Conservation (phyloP, 129 eudicot genomes). For the Artemisia annua region DNA sequence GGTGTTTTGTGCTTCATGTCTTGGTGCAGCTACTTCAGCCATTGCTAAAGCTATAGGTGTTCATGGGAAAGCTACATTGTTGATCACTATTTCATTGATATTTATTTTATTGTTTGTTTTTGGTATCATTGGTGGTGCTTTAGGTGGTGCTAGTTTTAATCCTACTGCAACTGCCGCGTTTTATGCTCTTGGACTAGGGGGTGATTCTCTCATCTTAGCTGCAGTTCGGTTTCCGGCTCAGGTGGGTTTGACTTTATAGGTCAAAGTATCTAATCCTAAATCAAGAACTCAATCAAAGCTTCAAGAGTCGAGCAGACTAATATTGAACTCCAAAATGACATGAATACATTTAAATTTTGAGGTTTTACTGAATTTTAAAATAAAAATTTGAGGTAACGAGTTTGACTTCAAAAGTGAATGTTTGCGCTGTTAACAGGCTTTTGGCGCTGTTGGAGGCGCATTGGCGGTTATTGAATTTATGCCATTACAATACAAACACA, state of each 20-base stretch:
- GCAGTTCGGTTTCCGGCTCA: conserved; percentile 88
- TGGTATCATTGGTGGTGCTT: conserved; percentile 39
- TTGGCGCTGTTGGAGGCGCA: conserved; percentile 74
- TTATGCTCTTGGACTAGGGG: conserved; percentile 61
- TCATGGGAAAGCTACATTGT: conserved; percentile 32
- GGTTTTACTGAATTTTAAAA: neutral
- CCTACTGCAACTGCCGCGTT: conserved; percentile 81
- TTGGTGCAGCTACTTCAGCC: conserved; percentile 45
- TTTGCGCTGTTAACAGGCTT: conserved; percentile 43
- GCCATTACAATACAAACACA: conserved; percentile 68
- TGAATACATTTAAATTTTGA: neutral
- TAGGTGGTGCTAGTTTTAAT: conserved; percentile 86
- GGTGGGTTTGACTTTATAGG: conserved; percentile 31
- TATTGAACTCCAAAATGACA: neutral
- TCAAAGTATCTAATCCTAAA: neutral
- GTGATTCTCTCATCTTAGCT: conserved; percentile 54
- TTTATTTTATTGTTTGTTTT: conserved; percentile 49
- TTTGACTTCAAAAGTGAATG: neutral
- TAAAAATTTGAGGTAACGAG: neutral
- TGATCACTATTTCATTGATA: conserved; percentile 47
- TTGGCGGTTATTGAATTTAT: conserved; percentile 57
- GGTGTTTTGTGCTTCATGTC: conserved; percentile 53
- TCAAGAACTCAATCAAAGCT: neutral
- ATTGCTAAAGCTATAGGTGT: conserved; percentile 44
- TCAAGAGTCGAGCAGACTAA: neutral